Conservation (phyloP, 768 basidiomycete genomes). For the Boletus rubroflammeus region DNA sequence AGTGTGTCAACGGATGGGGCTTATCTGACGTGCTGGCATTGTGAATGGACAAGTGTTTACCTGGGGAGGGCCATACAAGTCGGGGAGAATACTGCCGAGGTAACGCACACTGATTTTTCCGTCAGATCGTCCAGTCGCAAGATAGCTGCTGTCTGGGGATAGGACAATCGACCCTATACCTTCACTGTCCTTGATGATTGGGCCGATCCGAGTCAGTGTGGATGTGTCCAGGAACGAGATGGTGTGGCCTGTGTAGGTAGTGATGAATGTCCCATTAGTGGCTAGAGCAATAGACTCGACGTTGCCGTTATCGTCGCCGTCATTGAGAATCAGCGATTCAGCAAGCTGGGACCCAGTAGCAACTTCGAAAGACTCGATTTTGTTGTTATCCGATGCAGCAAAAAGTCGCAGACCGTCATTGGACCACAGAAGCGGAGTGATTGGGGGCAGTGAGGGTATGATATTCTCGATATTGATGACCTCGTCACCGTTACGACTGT, state of each 20-base stretch:
- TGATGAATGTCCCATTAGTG: background rate
- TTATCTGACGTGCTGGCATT: background rate
- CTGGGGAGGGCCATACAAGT: background rate
- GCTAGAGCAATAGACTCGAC: background rate
- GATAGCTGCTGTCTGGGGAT: background rate
- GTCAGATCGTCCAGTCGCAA: background rate
- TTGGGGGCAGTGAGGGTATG: background rate
- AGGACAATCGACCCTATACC: background rate
- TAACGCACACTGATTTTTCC: background rate
- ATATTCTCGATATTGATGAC: background rate
- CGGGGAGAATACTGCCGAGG: background rate
- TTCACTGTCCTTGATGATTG: background rate
- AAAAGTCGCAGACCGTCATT: background rate
- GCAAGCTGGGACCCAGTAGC: background rate
- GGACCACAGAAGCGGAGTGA: background rate
- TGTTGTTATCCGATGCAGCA: background rate
- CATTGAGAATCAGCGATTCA: background rate
- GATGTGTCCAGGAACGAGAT: background rate
- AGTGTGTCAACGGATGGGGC: background rate
- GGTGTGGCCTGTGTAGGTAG: too few species aligned
- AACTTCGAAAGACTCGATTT: background rate
- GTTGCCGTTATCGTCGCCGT: background rate
- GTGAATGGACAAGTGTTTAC: background rate
- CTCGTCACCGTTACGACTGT: background rate
- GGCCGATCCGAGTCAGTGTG: background rate